Base-by-base conservation (phyloP, 192 early-diverging fungal species). In the Coemansia sp. region DNA sequence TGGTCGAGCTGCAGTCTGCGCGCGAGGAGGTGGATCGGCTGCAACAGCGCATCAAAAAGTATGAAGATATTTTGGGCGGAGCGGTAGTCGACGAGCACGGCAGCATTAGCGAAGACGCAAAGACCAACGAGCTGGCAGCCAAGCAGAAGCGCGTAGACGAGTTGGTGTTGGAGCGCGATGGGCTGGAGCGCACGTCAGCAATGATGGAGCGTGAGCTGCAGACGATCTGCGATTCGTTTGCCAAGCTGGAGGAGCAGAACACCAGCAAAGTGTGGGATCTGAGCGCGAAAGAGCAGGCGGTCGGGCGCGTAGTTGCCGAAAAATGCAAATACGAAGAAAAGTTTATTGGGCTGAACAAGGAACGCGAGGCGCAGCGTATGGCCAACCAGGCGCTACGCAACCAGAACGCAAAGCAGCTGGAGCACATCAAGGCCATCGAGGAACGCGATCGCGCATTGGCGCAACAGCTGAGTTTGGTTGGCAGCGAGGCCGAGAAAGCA, bases 321-420 rank as follows among this genome's bases (percentile, higher is more conserved):
- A 92, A 87, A 79, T 83, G 86, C 56, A 93, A 92, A 78, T 86
- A 86, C 58, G 91, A 92, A 26, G 89, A 93, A 14, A 98, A 93
- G 63, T 93, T 89, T 50, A 82, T 78, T 8, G 80, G 81, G 58
- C 66, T 94, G 20, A 82, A 84, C 42, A 88, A 89, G 70, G 85
- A 91, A 50, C 88, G 78, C 56, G 90, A 87, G 23, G 81, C 87
- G 18, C 76, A 84, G 48, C 76, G 84, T 20, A 83, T 88, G 60
- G 77, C 84, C 60, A 85, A 82, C 52, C 84, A 88, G 55, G 85
- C 89, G 2, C 79, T 92, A 63, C 89, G 89, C 59, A 71, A 72
- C 37, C 89, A 91, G 59, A 88, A 86, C 31, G 88, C 91, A 58
- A 90, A 90, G 79, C 93, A 95, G 70, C 74, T 90, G 67, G 93